phyloP scores from a whole-genome alignment of 257 asterid genomes.

The Ophiorrhiza pumila region DNA sequence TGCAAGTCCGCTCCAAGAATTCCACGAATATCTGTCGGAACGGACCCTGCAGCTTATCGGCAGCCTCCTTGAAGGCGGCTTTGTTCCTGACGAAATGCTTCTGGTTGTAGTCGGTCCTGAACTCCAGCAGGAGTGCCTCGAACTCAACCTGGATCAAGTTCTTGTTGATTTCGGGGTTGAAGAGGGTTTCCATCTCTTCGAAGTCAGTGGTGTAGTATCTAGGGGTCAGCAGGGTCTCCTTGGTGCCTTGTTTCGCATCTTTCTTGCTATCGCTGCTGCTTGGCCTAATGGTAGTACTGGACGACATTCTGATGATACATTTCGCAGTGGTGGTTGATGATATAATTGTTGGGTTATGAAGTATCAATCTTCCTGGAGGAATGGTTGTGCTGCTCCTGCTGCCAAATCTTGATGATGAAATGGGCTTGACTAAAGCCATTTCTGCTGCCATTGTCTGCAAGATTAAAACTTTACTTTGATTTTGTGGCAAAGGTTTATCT shows the following conservation, averaged over 20 bases:
- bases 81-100: constrained; percentile 88
- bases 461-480: too few relatives aligned
- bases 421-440: constrained; percentile 74
- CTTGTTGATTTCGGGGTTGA: constrained; percentile 88
- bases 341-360: too few relatives aligned
- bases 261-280: constrained; percentile 35
- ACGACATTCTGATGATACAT: constrained; percentile 34
- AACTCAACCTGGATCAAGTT: constrained; percentile 80
- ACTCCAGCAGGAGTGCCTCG: constrained; percentile 81
- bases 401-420: constrained; percentile 45
- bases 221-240: constrained; percentile 70
- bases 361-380: constrained; percentile 11
- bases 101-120: constrained; percentile 97
- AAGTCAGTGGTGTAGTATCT: constrained; percentile 91
- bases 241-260: constrained; percentile 47
- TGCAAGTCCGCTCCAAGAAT: constrained; percentile 90
- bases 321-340: constrained; percentile 12
- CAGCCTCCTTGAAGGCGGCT: constrained; percentile 91
- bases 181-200: constrained; percentile 94
- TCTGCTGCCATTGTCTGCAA: too few relatives aligned
- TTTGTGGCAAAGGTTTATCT: too few relatives aligned
- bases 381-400: constrained; percentile 27
- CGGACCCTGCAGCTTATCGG: constrained; percentile 77
- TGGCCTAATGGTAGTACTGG: constrained; percentile 36
- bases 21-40: constrained; percentile 79